Conservation (phyloP, 805 yeast species). For the Clavispora carvajalis region DNA sequence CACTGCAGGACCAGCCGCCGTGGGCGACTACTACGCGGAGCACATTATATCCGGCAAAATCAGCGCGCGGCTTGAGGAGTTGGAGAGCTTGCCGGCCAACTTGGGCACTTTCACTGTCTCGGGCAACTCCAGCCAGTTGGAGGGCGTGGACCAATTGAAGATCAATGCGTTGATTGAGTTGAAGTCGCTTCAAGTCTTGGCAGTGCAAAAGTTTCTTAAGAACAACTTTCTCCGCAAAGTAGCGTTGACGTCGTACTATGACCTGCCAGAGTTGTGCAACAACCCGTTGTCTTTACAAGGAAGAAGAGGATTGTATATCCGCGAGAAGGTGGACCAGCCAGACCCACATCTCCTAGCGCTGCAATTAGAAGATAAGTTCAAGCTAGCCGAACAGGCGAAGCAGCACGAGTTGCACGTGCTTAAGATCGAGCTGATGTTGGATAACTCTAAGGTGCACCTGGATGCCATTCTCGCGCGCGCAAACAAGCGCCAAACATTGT, state of each 20-base stretch:
- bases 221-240: conserved; percentile 51
- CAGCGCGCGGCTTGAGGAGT: conserved; percentile 50
- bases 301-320: conserved; percentile 60
- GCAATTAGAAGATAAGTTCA: conserved; percentile 68
- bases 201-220: conserved; percentile 67
- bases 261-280: conserved; percentile 44
- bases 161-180: conserved; percentile 65
- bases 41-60: conserved; percentile 49
- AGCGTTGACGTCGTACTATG: conserved; percentile 53
- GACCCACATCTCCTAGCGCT: conserved; percentile 74
- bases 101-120: conserved; percentile 48
- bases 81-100: conserved; percentile 66
- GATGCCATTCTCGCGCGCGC: conserved; percentile 18
- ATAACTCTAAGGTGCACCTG: conserved; percentile 21
- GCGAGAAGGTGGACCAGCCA: conserved; percentile 64
- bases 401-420: conserved; percentile 48
- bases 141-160: conserved; percentile 49
- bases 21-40: conserved; percentile 52
- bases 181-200: conserved; percentile 58
- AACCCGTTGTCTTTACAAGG: conserved; percentile 60
- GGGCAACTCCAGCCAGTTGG: background rate
- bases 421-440: conserved; percentile 34
- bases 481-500: conserved; percentile 23
- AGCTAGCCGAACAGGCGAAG: conserved; percentile 46
- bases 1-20: conserved; percentile 26